Evolutionary conservation across 1,139 yeast genomes (phyloP), one percentile per base, ranked within the genome.

Genomic region (Taphrina confusa): DNA sequence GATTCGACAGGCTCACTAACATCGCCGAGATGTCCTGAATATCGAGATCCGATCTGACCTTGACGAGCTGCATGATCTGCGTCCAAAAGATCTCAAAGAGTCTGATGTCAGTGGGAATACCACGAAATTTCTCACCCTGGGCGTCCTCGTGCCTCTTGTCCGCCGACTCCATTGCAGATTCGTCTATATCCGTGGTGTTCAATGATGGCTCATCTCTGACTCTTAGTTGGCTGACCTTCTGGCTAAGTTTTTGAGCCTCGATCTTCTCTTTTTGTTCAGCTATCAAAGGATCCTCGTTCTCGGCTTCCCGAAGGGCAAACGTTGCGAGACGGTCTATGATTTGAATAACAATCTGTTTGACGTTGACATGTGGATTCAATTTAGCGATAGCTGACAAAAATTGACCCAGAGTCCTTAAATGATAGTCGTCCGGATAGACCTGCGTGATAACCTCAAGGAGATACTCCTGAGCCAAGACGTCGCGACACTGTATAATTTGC

Each of bases 391-490:
- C 80, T 51, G 80, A 80, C 66, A 92, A 77, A 65, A 89, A 81
- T 39, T 76, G 75, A 59, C 83, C 82, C 66, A 92, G 76, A 0
- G 97, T 88, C 27, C 80, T 79, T 64, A 90, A 76, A 69, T 92
- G 98, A 73, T 86, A 91, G 65, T 87, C 88, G 67, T 89, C 97
- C 0, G 98, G 97, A 74, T 94, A 92, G 1, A 91, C 94, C 71
- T 91, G 97, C 61, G 91, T 86, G 62, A 88, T 79, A 11, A 91
- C 96, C 69, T 94, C 98, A 61, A 91, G 76, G 62, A 92, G 75
- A 70, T 92, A 94, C 67, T 85, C 89, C 72, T 92, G 98, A 2
- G 98, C 97, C 65, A 92, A 80, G 40, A 84, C 85, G 70, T 92
- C 98, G 64, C 88, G 80, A 72, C 97, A 94, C 71, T 91, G 96